Base-by-base conservation (phyloP, 768 basidiomycete species). In the Austroboletus eburneus region DNA sequence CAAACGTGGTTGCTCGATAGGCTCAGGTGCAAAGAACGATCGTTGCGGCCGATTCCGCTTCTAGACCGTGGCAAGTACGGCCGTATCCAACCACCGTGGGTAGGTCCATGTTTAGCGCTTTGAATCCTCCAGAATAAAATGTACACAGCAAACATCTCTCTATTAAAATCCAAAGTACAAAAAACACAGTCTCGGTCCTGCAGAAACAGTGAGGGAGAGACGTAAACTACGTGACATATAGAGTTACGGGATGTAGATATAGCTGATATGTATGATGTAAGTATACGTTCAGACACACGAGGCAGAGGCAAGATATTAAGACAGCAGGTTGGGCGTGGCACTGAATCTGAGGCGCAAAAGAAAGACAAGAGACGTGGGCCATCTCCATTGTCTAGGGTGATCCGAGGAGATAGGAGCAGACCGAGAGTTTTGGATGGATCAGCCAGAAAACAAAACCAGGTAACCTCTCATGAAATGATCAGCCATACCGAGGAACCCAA, bases 191-290 rank as follows among this genome's bases (percentile, higher is more conserved):
- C 24, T 40, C 45, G 20, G 39, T 14, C 24, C 34, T 6, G 40
- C 35, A 27, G 39, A 32, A 32, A 32, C 45, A 39, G 32, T 44
- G 39, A 13, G 38, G 17, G 30, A 5, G 27, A 27, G 27, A 27
- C 7, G 12, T 27, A 27, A 40, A 59, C 57, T 57, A 59, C 35
- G 41, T 30, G 41, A 49, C 50, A 50, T 58, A 59, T 62, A 51
- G 43, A 45, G 50, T 50, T 59, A 56, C 43, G 55, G n/a, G n/a
- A 42, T 36, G 55, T 59, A 59, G 58, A 61, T 59, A 50, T 49
- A 49, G 42, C 42, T 46, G 55, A 52, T 51, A 24, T 22, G 41
- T 46, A 42, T 42, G 46, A 17, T n/a, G 52, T 55, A 50, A 52
- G 57, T 59, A 56, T 56, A 49, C 45, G 46, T 38, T 30, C 40